Evolutionary conservation across 495 filamentous ascomycete genomes (phyloP).

Genomic region (Tuber aestivum): DNA sequence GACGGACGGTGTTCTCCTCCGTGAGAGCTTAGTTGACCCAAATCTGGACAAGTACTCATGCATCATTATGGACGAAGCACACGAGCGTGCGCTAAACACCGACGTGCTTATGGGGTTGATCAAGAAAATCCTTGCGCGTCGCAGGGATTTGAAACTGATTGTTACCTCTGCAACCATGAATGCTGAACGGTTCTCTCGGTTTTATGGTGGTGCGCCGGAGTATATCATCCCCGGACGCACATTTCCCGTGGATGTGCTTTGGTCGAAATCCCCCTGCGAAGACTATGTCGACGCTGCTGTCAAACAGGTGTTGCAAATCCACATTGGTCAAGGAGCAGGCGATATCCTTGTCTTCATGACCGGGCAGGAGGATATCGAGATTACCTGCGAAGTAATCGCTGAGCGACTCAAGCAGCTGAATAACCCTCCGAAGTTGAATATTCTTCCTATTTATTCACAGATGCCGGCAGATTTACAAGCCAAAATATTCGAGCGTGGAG

Average conservation of each 20-base stretch:
- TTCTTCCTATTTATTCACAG: slow-evolving; percentile 97
- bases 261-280: slow-evolving; percentile 88
- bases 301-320: slow-evolving; percentile 94
- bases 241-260: slow-evolving; percentile 96
- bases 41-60: slow-evolving; percentile 96
- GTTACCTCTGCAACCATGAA: slow-evolving; percentile 99
- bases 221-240: slow-evolving; percentile 95
- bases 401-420: slow-evolving; percentile 88
- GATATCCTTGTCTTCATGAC: slow-evolving; percentile 99
- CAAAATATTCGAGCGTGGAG: slow-evolving; percentile 90
- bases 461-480: slow-evolving; percentile 98
- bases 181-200: slow-evolving; percentile 87
- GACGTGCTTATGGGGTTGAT: slow-evolving; percentile 96
- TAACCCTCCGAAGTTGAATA: slow-evolving; percentile 88
- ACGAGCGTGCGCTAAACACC: slow-evolving; percentile 93
- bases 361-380: slow-evolving; percentile 96
- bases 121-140: slow-evolving; percentile 87
- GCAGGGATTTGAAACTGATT: slow-evolving; percentile 90
- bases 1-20: slow-evolving; percentile 94
- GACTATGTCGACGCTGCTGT: slow-evolving; percentile 97
- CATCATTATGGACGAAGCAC: slow-evolving; percentile 99
- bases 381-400: slow-evolving; percentile 85
- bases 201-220: slow-evolving; percentile 96
- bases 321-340: slow-evolving; percentile 82
- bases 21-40: slow-evolving; percentile 83